Evolutionary conservation across 768 basidiomycete genomes (phyloP), one percentile per base, ranked within the genome.

Genomic region (Mycena leptocephala): DNA sequence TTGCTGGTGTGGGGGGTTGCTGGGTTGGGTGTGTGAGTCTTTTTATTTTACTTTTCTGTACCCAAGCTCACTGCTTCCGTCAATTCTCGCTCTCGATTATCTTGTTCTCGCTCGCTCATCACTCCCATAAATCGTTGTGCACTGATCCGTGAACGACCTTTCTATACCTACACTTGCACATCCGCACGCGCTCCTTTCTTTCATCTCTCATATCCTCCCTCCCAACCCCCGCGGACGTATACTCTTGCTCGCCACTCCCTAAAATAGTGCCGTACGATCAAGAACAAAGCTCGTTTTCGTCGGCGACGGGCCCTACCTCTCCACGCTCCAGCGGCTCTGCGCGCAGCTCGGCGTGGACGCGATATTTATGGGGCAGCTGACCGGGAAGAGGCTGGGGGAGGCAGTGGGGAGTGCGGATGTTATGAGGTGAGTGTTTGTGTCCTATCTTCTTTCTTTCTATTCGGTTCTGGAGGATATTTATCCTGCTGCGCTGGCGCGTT

Each of bases 321-420:
- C 2, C 0, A 30, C 13, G 3, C 33, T 74, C 4, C 55, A 35
- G 14, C 5, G 7, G 0, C 43, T 65, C 1, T 77, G 76, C 18
- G 13, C 10, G 0, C 35, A 5, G 13, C 4, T 28, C 3, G 18
- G 37, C 11, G 51, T 71, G 3, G 3, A 22, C 32, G 76, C 64
- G 13, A 48, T 77, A 13, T 77, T 74, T 16, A 74, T 58, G 16
- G 76, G 76, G 5, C 72, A 74, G 30, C 64, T 77, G 10, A 66
- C 46, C 5, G 76, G 76, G 1, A 22, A 16, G 20, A 33, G 1
- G 41, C 43, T 77, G 3, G 72, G 76, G 26, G 69, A 56, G 68
- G 76, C 76, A 51, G 51, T 77, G 9, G 76, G 72, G 20, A 70
- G 72, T 16, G 76, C 20, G 55, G 72, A 77, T 28, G 22, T 77